Base-by-base conservation (phyloP, 257 asterid genomes). In the Anisodus acutangulus region DNA sequence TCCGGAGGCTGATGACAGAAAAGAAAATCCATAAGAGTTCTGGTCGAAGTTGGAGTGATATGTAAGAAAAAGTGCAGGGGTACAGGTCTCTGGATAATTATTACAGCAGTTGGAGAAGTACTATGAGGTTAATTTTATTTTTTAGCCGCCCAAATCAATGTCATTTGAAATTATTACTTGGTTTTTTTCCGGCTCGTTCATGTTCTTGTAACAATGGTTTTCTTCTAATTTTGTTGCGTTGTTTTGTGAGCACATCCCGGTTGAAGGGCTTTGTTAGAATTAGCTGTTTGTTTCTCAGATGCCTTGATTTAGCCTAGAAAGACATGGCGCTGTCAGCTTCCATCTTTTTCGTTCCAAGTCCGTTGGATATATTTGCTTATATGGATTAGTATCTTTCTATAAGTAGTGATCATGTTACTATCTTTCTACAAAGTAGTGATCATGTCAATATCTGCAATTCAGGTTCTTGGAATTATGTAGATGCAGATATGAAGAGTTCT, bases 41-140 rank as follows among this genome's bases (percentile, higher is more conserved):
- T 45, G 99, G 98, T 37, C 90, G 89, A 88, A 95, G 99, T 88
- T 93, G 99, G 98, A 91, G 92, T 83, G 88, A 82, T 87, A 22
- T 76, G 63, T 76, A 72, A 17, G 37, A 47, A 15, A 13, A 19
- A 22, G 63, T 11, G 63, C 45, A 76, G 81, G 35, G 35, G 35
- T 82, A 45, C 54, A 81, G 80, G 43, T 47, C 41, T 19, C 19
- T 0, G 0, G 80, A 72, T 72, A 22, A 51, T 47, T 19, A 19
- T 47, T 47, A 26, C 39, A 72, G 80, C 43, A 72, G 60, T 47
- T 11, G 39, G 80, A 72, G 59, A 47, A 11, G 15, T 62, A 1
- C 68, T 19, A 13, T 9, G 60, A 47, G 80, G 80, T 72, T 47
- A 72, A 8, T 7, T 72, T 72, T 5, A 19, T 72, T 47, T 72